Evolutionary conservation across 2,329 filamentous ascomycete genomes (phyloP).

Genomic region (Cercospora berteroae): DNA sequence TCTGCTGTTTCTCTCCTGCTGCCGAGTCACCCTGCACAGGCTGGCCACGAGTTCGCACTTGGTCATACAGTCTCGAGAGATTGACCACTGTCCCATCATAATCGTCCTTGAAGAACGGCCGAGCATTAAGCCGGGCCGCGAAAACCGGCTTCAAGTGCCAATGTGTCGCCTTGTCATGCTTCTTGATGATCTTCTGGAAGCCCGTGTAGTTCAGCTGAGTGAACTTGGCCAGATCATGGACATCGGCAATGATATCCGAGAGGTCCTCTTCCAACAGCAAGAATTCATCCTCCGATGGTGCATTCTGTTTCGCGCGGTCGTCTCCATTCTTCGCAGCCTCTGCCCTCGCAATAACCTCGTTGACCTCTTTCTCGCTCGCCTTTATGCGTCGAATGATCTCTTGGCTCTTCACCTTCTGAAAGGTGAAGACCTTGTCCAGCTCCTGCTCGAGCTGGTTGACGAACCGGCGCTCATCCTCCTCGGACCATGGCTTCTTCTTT

Average conservation of each 20-base stretch:
- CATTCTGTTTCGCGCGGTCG: slow-evolving; percentile 39
- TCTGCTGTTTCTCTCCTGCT: slow-evolving; percentile 88
- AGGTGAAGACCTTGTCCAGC: slow-evolving; percentile 95
- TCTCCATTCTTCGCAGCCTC: slow-evolving; percentile 45
- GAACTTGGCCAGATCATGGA: slow-evolving; percentile 96
- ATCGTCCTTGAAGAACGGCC: slow-evolving; percentile 98
- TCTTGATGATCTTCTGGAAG: slow-evolving; percentile 99
- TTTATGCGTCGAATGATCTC: slow-evolving; percentile 91
- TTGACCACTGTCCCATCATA: slow-evolving; percentile 95
- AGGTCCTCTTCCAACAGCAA: slow-evolving; percentile 89
- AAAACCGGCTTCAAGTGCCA: slow-evolving; percentile 97
- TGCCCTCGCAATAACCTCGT: slow-evolving; percentile 75
- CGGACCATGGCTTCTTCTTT: slow-evolving; percentile 69
- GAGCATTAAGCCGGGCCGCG: slow-evolving; percentile 86
- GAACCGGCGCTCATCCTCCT: slow-evolving; percentile 88
- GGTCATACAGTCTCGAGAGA: slow-evolving; percentile 90
- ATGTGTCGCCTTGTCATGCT: slow-evolving; percentile 90
- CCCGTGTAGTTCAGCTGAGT: slow-evolving; percentile 98
- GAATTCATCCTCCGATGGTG: slow-evolving; percentile 85
- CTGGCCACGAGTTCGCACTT: slow-evolving; percentile 88
- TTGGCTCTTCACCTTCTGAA: slow-evolving; percentile 94
- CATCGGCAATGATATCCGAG: slow-evolving; percentile 96
- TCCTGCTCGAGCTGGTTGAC: slow-evolving; percentile 83
- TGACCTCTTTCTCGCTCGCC: slow-evolving; percentile 83
- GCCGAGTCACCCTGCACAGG: slow-evolving; percentile 88